Evolutionary conservation across 2,329 filamentous ascomycete genomes (phyloP).

Genomic region (Sphaerulina musiva): DNA sequence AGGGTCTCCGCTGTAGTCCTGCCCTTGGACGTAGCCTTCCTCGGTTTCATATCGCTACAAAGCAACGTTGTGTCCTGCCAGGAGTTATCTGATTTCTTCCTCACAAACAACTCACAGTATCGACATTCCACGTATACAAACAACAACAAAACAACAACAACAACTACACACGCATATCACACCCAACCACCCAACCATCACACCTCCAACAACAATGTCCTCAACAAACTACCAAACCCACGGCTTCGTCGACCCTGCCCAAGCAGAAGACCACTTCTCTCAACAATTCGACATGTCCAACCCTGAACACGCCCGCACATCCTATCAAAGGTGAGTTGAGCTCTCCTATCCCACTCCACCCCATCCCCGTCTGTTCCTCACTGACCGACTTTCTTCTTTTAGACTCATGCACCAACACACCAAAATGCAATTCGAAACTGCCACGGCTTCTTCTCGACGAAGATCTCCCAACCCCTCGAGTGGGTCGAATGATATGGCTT

Average conservation of each 20-base stretch:
- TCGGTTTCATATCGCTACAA: slow-evolving; percentile 1
- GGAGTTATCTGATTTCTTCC: not conserved
- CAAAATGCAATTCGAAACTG: slow-evolving; percentile 43
- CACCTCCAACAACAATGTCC: slow-evolving; percentile 23
- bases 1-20: slow-evolving; percentile 18
- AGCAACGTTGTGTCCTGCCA: not conserved
- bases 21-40: not conserved
- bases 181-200: not conserved
- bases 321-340: slow-evolving; percentile 38
- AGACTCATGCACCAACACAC: slow-evolving; percentile 49
- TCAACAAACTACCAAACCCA: slow-evolving; percentile 34
- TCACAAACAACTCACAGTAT: not conserved
- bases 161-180: no score
- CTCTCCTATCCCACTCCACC: no score
- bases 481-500: slow-evolving; percentile 12
- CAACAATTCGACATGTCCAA: slow-evolving; percentile 41
- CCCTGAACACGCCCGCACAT: slow-evolving; percentile 36
- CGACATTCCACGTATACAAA: not conserved
- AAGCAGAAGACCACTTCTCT: slow-evolving; percentile 40
- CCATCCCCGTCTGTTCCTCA: no score
- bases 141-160: no score
- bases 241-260: slow-evolving; percentile 38
- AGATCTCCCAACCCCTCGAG: slow-evolving; percentile 24
- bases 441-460: slow-evolving; percentile 41
- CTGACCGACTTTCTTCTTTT: no score